phyloP scores from a whole-genome alignment of 75 land plant species.

The Picea sitchensis region DNA sequence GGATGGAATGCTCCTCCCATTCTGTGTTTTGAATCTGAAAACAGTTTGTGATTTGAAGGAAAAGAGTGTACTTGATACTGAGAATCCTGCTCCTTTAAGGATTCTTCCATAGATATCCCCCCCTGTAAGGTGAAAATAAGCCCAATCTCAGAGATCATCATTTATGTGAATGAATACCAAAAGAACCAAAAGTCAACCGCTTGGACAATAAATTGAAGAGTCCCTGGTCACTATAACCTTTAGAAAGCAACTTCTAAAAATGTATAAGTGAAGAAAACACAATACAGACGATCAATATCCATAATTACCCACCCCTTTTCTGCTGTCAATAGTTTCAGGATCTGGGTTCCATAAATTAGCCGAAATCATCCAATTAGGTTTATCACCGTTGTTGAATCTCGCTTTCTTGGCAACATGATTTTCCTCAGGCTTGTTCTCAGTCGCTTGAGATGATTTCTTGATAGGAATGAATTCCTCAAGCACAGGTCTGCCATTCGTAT shows the following conservation, averaged over 20 bases:
- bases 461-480: conserved; percentile 93
- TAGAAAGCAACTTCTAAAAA: background rate
- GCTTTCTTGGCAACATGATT: conserved; percentile 6
- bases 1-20: conserved; percentile 88
- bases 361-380: conserved; percentile 84
- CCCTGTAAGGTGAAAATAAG: no score
- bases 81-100: conserved; percentile 19
- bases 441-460: conserved; percentile 22
- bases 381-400: conserved; percentile 24
- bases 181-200: no score
- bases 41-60: conserved; percentile 32
- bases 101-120: background rate
- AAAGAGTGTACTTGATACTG: background rate
- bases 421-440: conserved; percentile 20
- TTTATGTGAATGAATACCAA: no score
- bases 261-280: background rate
- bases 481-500: conserved; percentile 26
- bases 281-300: background rate
- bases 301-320: conserved; percentile 5
- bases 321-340: conserved; percentile 16
- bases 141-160: no score
- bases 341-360: conserved; percentile 84
- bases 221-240: no score
- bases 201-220: no score
- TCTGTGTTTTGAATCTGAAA: conserved; percentile 49